Percentiles rank a stretch among this genome's conserved stretches.
Conservation (phyloP, 164 flowering plant species). For the Vitis labrusca region DNA sequence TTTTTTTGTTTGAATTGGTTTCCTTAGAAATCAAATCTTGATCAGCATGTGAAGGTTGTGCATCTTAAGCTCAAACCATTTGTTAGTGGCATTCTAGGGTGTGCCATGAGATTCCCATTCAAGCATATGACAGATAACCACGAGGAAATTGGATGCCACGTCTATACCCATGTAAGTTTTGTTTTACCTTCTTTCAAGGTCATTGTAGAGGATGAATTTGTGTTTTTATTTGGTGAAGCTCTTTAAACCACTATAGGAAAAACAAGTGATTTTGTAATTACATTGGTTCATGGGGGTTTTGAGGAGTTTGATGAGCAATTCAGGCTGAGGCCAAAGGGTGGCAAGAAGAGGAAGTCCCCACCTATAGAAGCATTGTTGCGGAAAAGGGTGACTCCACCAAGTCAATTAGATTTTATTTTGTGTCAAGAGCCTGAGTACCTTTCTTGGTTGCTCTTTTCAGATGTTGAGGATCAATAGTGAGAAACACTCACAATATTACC, state of each 20-base stretch:
- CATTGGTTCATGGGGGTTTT: too few species aligned
- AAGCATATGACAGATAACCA: slow-evolving; percentile 45
- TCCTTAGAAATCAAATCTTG: slow-evolving; percentile 72
- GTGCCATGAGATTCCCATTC: too few species aligned
- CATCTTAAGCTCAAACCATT: slow-evolving; percentile 30
- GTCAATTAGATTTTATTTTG: slow-evolving; percentile 13
- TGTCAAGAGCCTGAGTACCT: slow-evolving; percentile 24
- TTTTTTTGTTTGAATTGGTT: neutral
- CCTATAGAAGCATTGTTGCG: slow-evolving; percentile 27
- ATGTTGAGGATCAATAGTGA: too few species aligned
- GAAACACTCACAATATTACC: too few species aligned
- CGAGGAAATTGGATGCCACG: slow-evolving; percentile 61
- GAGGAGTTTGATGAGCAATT: too few species aligned
- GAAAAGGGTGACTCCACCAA: slow-evolving; percentile 58
- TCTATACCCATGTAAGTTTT: slow-evolving; percentile 46
- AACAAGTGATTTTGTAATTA: too few species aligned
- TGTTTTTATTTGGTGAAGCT: too few species aligned
- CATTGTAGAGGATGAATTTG: neutral
- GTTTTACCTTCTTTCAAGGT: neutral
- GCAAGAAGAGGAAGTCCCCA: too few species aligned
- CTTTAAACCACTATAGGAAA: too few species aligned
- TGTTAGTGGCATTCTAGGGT: too few species aligned
- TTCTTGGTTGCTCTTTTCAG: neutral
- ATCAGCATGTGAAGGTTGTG: slow-evolving; percentile 69
- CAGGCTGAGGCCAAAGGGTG: too few species aligned